Base-by-base conservation (phyloP, 2,329 filamentous ascomycete species). In the Exophiala spinifera region DNA sequence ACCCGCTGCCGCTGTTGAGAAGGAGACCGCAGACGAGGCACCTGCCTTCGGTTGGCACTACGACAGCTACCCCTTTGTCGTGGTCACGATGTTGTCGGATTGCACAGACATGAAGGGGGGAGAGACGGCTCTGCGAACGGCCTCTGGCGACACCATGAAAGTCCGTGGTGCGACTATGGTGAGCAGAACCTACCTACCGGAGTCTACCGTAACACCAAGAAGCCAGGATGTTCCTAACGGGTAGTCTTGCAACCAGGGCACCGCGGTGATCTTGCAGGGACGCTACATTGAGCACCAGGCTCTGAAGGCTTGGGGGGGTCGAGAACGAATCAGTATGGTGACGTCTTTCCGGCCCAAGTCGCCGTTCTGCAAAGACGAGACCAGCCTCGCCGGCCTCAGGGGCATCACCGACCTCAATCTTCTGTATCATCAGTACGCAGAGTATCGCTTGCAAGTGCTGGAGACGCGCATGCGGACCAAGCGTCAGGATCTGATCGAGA, bases 201-300 rank as follows among this genome's bases (percentile, higher is more conserved):
- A 40, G n/a, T 8, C 11, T n/a, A n/a, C n/a, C n/a, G 8, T 40
- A 10, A 40, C 14, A 8, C 17, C 8, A 20, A 20, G 37, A 10
- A 20, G 15, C 15, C 8, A 8, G 37, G 20, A n/a, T 20, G n/a
- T 37, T 40, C 37, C 20, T 17, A 15, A 10, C 3, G 14, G 3
- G 37, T 40, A 17, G 10, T 40, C n/a, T 15, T 10, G 20, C 42
- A 84, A 80, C 82, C 28, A 31, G 28, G 28, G 81, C n/a, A 81
- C 75, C 43, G 82, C 80, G 1, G 80, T 85, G 1, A 74, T 87
- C n/a, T 72, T 86, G 42, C 84, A 87, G 66, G 84, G 84, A 13
- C 75, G 83, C 15, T 85, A 86, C 68, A 83, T 87, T 56, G 77
- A 81, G 56, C 84, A 87, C 65, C 76, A 80, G 51, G 84, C 83